phyloP scores from a whole-genome alignment of 805 yeast species.

The Tetrapisispora arboricola region DNA sequence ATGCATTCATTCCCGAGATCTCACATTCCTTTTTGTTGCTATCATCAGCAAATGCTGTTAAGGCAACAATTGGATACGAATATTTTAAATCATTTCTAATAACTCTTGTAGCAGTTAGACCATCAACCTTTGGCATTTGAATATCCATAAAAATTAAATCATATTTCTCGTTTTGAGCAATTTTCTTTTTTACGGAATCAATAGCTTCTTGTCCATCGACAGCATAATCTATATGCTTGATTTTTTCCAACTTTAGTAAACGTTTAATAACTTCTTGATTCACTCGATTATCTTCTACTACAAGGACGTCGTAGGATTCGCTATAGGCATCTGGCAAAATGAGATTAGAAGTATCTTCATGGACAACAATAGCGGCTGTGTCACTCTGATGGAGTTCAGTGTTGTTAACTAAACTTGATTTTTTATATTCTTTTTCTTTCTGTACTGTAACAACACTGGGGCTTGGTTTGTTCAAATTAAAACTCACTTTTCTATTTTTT shows the following conservation, averaged over 20 bases:
- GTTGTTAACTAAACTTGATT: not conserved
- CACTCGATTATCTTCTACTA: slow-evolving; percentile 90
- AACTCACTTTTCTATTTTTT: slow-evolving; percentile 38
- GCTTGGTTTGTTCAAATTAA: slow-evolving; percentile 14
- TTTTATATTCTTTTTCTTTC: not conserved
- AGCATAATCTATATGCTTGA: slow-evolving; percentile 61
- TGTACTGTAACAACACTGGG: slow-evolving; percentile 19
- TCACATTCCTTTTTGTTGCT: slow-evolving; percentile 78
- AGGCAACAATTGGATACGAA: slow-evolving; percentile 74
- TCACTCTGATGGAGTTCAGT: not conserved
- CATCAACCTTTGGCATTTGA: slow-evolving; percentile 93
- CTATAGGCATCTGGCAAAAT: slow-evolving; percentile 11
- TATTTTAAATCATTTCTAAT: slow-evolving; percentile 56
- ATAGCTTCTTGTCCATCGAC: slow-evolving; percentile 89
- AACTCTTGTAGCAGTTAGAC: slow-evolving; percentile 68
- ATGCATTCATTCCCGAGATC: slow-evolving; percentile 88
- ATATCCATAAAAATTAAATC: slow-evolving; percentile 92
- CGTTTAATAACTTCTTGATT: slow-evolving; percentile 90
- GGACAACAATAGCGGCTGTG: slow-evolving; percentile 12
- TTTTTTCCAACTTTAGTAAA: slow-evolving; percentile 80
- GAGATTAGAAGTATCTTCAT: slow-evolving; percentile 21
- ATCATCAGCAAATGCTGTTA: slow-evolving; percentile 93
- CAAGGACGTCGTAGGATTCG: slow-evolving; percentile 31
- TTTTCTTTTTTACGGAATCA: slow-evolving; percentile 44
- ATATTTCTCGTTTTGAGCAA: slow-evolving; percentile 34